These are phyloP conservation scores for Neurospora cerealis DNA, from an alignment of 495 filamentous ascomycete species.

Conservation along the genomic window DNA sequence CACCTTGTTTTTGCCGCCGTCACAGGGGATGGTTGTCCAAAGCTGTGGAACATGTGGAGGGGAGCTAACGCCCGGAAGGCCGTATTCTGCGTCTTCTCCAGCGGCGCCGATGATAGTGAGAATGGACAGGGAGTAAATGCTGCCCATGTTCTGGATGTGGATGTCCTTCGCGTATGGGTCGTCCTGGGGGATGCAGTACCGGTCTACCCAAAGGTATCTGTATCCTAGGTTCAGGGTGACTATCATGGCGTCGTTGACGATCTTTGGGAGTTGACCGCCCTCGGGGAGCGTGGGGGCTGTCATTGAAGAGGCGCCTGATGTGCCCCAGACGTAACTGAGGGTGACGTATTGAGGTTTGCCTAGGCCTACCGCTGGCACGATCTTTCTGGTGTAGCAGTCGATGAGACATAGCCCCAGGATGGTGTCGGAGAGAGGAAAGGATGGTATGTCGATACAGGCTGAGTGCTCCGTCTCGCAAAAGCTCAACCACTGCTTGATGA, in stretches of 20 bases:
- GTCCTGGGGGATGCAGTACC: constrained; percentile 15
- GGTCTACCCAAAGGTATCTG: background rate
- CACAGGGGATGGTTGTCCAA: background rate
- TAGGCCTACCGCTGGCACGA: background rate
- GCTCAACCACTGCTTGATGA: background rate
- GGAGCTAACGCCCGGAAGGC: constrained; percentile 20
- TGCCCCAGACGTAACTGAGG: background rate
- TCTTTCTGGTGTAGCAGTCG: background rate
- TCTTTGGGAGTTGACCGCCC: background rate
- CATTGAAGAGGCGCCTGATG: background rate
- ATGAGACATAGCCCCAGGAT: background rate
- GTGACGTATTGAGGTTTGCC: background rate
- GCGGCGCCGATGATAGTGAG: constrained; percentile 22
- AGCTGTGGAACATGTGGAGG: constrained; percentile 1
- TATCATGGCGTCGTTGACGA: background rate
- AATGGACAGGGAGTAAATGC: constrained; percentile 12
- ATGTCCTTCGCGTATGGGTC: constrained; percentile 6
- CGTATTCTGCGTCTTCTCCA: constrained; percentile 12
- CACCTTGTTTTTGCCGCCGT: background rate
- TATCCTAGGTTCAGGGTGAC: background rate
- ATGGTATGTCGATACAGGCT: background rate
- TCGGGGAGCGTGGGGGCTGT: background rate
- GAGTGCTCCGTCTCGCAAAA: background rate
- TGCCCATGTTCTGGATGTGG: constrained; percentile 21
- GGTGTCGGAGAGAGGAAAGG: background rate